These are phyloP conservation scores for Nakazawaea sp. DNA, from an alignment of 805 yeast species.

Conservation along the genomic window DNA sequence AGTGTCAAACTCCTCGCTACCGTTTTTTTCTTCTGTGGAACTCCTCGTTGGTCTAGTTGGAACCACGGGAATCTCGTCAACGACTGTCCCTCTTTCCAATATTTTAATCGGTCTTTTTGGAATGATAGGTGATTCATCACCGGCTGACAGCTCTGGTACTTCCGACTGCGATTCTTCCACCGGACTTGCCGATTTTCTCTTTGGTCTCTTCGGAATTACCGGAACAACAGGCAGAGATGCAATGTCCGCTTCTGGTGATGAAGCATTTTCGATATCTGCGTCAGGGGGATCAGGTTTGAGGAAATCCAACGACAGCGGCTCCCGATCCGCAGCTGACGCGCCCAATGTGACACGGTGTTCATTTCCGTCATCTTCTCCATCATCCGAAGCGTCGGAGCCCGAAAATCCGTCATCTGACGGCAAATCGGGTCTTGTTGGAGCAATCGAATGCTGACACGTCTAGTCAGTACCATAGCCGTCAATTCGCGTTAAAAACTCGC, in stretches of 20 bases:
- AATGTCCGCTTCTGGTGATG: too few relatives aligned
- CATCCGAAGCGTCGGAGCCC: background rate
- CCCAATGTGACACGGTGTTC: background rate
- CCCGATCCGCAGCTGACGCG: background rate
- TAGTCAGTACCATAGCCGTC: too few relatives aligned
- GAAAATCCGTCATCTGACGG: background rate
- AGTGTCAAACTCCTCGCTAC: too few relatives aligned
- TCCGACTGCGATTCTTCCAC: background rate
- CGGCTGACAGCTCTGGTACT: background rate
- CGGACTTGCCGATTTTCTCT: background rate
- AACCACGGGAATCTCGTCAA: too few relatives aligned
- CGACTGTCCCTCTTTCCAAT: too few relatives aligned
- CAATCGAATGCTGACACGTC: too few relatives aligned
- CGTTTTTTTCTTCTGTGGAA: too few relatives aligned
- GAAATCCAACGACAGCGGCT: background rate
- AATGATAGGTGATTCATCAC: conserved; percentile 1
- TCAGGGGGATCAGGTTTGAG: background rate
- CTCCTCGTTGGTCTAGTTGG: too few relatives aligned
- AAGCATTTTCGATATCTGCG: too few relatives aligned
- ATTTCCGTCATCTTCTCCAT: background rate
- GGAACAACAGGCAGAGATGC: too few relatives aligned
- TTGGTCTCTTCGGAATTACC: conserved; percentile 13
- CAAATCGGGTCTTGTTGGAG: too few relatives aligned
- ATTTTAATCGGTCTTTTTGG: conserved; percentile 13
- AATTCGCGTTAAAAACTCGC: too few relatives aligned